A percentile compares a stretch with the other conserved stretches of the same genome.
phyloP scores from a whole-genome alignment of 169 alveolate species.

The Toxoplasma gondii region DNA sequence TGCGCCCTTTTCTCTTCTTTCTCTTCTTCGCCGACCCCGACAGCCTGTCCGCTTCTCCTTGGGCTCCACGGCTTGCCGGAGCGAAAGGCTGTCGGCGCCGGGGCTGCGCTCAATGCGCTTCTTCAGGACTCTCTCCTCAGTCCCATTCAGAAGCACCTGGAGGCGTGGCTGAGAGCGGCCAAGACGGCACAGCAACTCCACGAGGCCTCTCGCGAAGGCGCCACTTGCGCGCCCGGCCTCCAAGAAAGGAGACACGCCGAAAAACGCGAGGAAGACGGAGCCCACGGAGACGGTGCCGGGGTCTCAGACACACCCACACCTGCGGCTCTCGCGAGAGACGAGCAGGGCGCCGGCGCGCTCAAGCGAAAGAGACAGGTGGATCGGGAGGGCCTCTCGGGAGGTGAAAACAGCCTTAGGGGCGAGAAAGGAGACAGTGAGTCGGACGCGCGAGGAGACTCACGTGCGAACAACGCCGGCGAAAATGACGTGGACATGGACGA shows the following conservation, averaged over 20 bases:
- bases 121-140: background rate
- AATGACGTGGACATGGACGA: too few species aligned
- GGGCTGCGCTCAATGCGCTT: background rate
- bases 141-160: background rate
- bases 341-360: too few species aligned
- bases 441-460: too few species aligned
- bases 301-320: background rate
- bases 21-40: background rate
- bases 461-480: too few species aligned
- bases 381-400: too few species aligned
- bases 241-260: background rate
- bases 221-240: background rate
- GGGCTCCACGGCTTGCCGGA: background rate
- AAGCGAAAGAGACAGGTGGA: too few species aligned
- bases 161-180: background rate
- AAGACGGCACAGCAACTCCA: background rate
- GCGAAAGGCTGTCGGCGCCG: background rate
- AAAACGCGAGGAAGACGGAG: background rate
- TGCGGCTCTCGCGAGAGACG: too few species aligned
- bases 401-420: too few species aligned
- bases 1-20: background rate
- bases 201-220: background rate
- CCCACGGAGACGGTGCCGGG: background rate
- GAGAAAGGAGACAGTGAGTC: too few species aligned
- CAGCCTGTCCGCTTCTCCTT: background rate